These are phyloP conservation scores for Vachellia pachyceras DNA, from an alignment of 306 rosid species.

Conservation along the genomic window DNA sequence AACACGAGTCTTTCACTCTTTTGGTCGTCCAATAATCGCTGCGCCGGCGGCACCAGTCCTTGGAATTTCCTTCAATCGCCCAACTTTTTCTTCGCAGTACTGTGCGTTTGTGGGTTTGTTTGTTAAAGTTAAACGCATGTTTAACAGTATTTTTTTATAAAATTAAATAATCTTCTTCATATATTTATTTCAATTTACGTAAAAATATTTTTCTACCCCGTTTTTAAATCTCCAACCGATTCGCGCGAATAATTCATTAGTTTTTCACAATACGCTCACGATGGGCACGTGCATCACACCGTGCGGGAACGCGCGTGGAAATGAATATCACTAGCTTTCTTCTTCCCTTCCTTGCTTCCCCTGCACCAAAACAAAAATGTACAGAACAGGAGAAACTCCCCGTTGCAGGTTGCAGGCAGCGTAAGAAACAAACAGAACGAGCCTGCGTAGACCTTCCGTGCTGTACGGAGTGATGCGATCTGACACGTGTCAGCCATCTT, in stretches of 20 bases:
- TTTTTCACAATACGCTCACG: neutral
- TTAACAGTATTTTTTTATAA: too few species aligned
- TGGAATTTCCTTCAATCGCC: neutral
- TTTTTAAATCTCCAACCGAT: neutral
- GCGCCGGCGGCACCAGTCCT: neutral
- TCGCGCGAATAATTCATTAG: too few species aligned
- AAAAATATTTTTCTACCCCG: too few species aligned
- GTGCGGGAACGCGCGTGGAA: neutral
- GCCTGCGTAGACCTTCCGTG: neutral
- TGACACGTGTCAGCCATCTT: neutral
- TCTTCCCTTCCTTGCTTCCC: neutral
- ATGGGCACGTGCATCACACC: neutral
- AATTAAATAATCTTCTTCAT: too few species aligned
- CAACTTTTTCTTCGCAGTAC: neutral
- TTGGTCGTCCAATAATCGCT: neutral
- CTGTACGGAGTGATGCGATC: conserved; percentile 6
- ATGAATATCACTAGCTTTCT: neutral
- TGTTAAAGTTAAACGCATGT: too few species aligned
- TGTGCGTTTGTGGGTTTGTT: too few species aligned
- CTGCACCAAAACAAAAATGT: neutral
- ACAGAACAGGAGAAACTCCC: neutral
- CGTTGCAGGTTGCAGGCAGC: conserved; percentile 1
- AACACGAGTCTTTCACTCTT: neutral
- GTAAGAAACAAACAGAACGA: conserved; percentile 1
- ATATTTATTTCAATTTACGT: too few species aligned